A percentile compares a stretch with the other conserved stretches of the same genome.
These are phyloP conservation scores for Lecanicillium sp. DNA, from an alignment of 2,329 filamentous ascomycete species.

Conservation along the genomic window DNA sequence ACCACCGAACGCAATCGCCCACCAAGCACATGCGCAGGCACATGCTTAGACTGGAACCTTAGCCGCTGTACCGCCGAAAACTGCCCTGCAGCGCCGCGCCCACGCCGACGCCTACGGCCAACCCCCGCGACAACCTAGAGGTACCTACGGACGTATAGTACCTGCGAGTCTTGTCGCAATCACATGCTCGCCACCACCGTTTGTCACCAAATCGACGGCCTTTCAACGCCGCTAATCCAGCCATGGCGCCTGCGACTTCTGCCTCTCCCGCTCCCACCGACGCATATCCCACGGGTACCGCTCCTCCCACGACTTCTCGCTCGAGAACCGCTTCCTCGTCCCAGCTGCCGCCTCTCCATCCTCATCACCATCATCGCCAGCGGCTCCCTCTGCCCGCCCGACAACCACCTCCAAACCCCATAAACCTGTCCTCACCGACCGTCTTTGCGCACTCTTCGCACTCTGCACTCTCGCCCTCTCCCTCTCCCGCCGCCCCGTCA, in stretches of 20 bases:
- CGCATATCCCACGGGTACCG: slow-evolving; percentile 7
- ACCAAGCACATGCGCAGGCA: too few relatives aligned
- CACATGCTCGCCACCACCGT: slow-evolving; percentile 16
- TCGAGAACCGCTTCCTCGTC: slow-evolving; percentile 17
- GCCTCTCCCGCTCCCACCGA: slow-evolving; percentile 9
- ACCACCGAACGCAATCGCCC: too few relatives aligned
- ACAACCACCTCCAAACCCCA: slow-evolving; percentile 1
- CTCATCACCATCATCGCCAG: slow-evolving; percentile 9
- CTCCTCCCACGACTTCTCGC: not conserved
- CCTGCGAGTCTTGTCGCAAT: too few relatives aligned
- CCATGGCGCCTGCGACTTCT: not conserved
- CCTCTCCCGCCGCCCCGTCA: not conserved
- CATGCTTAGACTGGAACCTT: too few relatives aligned
- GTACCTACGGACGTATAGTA: too few relatives aligned
- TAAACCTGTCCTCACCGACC: slow-evolving; percentile 4
- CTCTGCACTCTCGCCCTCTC: not conserved
- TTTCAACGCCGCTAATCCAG: not conserved
- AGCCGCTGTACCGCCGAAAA: too few relatives aligned
- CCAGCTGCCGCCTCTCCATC: slow-evolving; percentile 14
- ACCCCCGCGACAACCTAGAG: too few relatives aligned
- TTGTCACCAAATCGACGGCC: slow-evolving; percentile 7
- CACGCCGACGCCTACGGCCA: too few relatives aligned
- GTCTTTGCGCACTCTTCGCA: not conserved
- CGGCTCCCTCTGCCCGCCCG: slow-evolving; percentile 15
- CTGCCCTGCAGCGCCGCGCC: too few relatives aligned